Base-by-base conservation (phyloP, 129 eudicot genomes). In the Flaveria ramosissima region DNA sequence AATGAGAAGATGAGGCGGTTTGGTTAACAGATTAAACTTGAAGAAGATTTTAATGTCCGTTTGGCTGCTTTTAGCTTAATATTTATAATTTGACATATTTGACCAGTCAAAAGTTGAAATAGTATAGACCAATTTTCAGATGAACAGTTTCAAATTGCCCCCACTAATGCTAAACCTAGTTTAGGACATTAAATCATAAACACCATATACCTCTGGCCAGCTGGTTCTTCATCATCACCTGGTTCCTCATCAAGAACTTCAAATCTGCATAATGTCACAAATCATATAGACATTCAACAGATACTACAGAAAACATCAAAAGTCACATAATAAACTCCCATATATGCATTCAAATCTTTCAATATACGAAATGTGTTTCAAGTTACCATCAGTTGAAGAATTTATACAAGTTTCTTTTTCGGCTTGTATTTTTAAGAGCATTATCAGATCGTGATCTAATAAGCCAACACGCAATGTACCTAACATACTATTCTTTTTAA, bases 211-310 rank as follows among this genome's bases (percentile, higher is more conserved):
- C 92, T 94, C 83, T 89, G 98, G 81, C 88, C 96, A 56, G 87
- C 84, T 67, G 90, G 85, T 59, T 94, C 98, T 82, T 94, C 98
- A 74, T 94, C 98, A 21, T 94, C 97, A 62, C 98, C 98, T 2
- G 97, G 97, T 77, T 91, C 98, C 78, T 94, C 98, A 65, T 94
- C 98, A 66, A 94, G 92, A 68, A 94, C 98, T 85, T 94, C 97
- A 83, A 94, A 86, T 81, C 98, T 94, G 83, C 77, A 42, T 24
- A 32, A 26, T 8, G 51, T 43, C 55, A 30, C 32, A 51, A 51
- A 77, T 72, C 26, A 64, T 68, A 64, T 20, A 52, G 36, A 30
- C 36, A 30, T 30, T 30, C 36, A 30, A 47, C 64, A 56, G 27
- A 64, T 32, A 52, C 32, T 23, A 66, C 67, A 68, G 1, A 30